Conservation (phyloP, 2,329 filamentous ascomycete species). For the Colletotrichum brevisporum region DNA sequence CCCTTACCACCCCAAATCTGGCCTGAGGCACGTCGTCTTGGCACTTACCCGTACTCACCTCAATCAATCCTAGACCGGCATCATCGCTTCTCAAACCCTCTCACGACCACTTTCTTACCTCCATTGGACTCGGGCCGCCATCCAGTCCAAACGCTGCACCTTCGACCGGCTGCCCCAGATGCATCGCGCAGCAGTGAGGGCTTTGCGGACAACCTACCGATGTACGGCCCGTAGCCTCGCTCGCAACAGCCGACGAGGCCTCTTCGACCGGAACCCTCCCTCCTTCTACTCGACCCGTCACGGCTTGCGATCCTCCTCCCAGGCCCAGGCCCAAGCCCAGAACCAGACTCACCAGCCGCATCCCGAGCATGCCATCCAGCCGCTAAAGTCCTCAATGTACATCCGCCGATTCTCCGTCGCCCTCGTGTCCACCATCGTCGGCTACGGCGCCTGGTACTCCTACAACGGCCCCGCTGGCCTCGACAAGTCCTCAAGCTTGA, state of each 20-base stretch:
- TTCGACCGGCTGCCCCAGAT: constrained; percentile 62
- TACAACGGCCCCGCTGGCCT: constrained; percentile 65
- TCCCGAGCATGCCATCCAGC: constrained; percentile 56
- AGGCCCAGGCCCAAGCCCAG: constrained; percentile 36
- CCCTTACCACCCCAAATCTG: not conserved
- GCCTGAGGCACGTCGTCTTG: constrained; percentile 39
- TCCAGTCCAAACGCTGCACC: constrained; percentile 37
- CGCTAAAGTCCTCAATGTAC: constrained; percentile 81
- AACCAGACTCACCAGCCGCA: constrained; percentile 36
- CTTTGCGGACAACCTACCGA: constrained; percentile 77
- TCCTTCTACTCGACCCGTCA: constrained; percentile 42
- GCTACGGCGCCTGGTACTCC: constrained; percentile 83
- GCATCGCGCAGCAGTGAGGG: constrained; percentile 80
- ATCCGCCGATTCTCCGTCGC: constrained; percentile 77
- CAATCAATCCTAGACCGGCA: constrained; percentile 16
- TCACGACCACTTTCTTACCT: constrained; percentile 33
- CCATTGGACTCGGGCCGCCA: constrained; percentile 37
- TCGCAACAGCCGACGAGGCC: constrained; percentile 63
- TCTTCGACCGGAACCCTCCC: constrained; percentile 46
- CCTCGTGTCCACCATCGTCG: constrained; percentile 78
- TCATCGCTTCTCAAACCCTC: constrained; percentile 28
- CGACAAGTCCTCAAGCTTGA: constrained; percentile 52
- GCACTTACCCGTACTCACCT: constrained; percentile 10
- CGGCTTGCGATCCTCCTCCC: constrained; percentile 41
- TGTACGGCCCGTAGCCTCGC: constrained; percentile 72